Percentiles rank a stretch among this genome's conserved stretches.
Evolutionary conservation across 1,284 basidiomycete species (phyloP).

Genomic region (Rhodofomes roseus): DNA sequence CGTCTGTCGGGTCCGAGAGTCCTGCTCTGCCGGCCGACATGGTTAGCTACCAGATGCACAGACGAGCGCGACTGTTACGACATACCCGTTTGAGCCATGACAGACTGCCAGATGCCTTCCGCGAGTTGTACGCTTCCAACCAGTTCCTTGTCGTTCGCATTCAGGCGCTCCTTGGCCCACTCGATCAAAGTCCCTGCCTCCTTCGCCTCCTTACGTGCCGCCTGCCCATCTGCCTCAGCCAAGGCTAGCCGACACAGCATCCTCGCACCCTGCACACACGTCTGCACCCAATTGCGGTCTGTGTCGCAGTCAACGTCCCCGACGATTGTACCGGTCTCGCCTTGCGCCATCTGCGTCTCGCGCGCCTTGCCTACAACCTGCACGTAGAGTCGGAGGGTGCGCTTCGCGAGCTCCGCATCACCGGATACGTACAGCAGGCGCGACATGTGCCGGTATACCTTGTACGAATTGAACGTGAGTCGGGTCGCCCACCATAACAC

Average conservation of each 20-base stretch:
- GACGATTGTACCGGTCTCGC: constrained; percentile 24
- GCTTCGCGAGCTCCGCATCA: constrained; percentile 65
- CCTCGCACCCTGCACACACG: constrained; percentile 68
- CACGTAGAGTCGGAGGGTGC: constrained; percentile 79
- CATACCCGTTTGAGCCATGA: constrained; percentile 59
- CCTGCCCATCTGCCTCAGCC: constrained; percentile 34
- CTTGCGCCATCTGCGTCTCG: constrained; percentile 42
- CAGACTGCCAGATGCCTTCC: constrained; percentile 62
- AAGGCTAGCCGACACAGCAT: constrained; percentile 62
- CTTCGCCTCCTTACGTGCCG: constrained; percentile 41
- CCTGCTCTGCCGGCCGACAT: constrained; percentile 48
- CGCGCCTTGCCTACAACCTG: constrained; percentile 79
- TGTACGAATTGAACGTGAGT: constrained; percentile 87
- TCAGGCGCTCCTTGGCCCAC: constrained; percentile 52
- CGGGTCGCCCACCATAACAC: constrained; percentile 90
- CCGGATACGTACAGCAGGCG: constrained; percentile 66
- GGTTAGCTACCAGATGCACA: constrained; percentile 2
- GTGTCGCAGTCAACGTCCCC: constrained; percentile 49
- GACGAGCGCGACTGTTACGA: background rate
- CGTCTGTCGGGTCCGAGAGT: constrained; percentile 54
- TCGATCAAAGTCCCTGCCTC: constrained; percentile 57
- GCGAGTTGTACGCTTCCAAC: constrained; percentile 57
- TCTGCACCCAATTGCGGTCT: constrained; percentile 66
- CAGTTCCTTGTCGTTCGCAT: constrained; percentile 42
- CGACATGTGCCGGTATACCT: constrained; percentile 79